Evolutionary conservation across 495 filamentous ascomycete species (phyloP).

Genomic region (Penicillium parvum): DNA sequence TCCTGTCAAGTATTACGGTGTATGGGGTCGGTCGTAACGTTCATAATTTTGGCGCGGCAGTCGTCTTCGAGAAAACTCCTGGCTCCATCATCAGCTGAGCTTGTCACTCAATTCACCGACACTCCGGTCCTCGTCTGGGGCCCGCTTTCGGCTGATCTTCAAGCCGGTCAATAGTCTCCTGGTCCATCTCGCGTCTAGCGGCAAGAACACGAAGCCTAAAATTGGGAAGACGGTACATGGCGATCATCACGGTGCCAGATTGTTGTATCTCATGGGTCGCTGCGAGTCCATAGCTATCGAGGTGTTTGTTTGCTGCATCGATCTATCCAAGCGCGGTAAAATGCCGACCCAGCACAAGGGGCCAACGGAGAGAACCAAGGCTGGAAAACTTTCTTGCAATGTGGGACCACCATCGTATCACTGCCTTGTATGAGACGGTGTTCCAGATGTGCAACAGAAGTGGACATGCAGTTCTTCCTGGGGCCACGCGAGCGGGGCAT

Average conservation of each 20-base stretch:
- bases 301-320: too few species aligned
- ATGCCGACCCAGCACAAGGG: constrained; percentile 23
- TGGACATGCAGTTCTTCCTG: constrained; percentile 10
- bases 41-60: constrained; percentile 11
- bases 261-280: too few species aligned
- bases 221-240: too few species aligned
- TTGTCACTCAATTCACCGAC: constrained; percentile 29
- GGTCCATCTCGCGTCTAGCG: too few species aligned
- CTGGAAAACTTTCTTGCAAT: constrained; percentile 19
- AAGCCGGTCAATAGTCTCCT: neutral
- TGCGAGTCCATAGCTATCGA: too few species aligned
- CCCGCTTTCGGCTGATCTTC: constrained; percentile 21
- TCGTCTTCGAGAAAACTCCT: constrained; percentile 18
- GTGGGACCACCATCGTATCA: constrained; percentile 22
- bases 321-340: constrained; percentile 27
- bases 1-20: constrained; percentile 12
- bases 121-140: constrained; percentile 17
- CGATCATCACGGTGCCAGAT: too few species aligned
- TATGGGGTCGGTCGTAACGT: constrained; percentile 1
- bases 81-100: constrained; percentile 24
- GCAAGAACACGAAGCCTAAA: too few species aligned
- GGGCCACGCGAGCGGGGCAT: constrained; percentile 23
- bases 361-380: constrained; percentile 22
- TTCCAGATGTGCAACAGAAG: constrained; percentile 21
- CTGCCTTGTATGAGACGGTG: constrained; percentile 4